Evolutionary conservation across 2,329 filamentous ascomycete species (phyloP).

Genomic region (Calonectria leucothoes): DNA sequence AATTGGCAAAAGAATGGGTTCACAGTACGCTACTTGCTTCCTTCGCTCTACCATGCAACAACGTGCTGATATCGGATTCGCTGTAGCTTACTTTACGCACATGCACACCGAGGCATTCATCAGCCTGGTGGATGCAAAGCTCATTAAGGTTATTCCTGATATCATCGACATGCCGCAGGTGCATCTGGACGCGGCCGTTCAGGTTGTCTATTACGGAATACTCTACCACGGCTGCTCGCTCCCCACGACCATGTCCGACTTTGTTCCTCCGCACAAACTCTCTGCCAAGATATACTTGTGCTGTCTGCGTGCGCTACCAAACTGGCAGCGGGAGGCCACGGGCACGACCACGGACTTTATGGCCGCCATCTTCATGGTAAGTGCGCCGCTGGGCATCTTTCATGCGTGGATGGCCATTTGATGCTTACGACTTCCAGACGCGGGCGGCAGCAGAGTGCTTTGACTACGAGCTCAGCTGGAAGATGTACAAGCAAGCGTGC

Average conservation of each 20-base stretch:
- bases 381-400: neutral
- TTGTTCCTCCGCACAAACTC: neutral
- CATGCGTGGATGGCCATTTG: too few relatives aligned
- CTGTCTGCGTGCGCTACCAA: slow-evolving; percentile 11
- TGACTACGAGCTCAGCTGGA: slow-evolving; percentile 18
- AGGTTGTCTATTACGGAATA: slow-evolving; percentile 44
- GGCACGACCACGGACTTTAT: slow-evolving; percentile 14
- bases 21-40: neutral
- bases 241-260: neutral
- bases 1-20: slow-evolving; percentile 15
- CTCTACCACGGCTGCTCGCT: slow-evolving; percentile 13
- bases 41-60: neutral
- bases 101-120: slow-evolving; percentile 16
- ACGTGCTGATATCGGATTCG: neutral
- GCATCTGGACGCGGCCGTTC: slow-evolving; percentile 43
- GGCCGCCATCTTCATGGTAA: slow-evolving; percentile 4
- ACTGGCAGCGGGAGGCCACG: slow-evolving; percentile 15
- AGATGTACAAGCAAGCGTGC: slow-evolving; percentile 11
- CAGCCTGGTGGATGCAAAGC: slow-evolving; percentile 2
- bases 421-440: neutral
- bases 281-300: slow-evolving; percentile 5
- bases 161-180: slow-evolving; percentile 43
- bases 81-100: slow-evolving; percentile 5
- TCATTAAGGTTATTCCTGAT: slow-evolving; percentile 13
- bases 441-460: slow-evolving; percentile 9